Evolutionary conservation across 257 asterid species (phyloP).

Genomic region (Nicotiana otophora): DNA sequence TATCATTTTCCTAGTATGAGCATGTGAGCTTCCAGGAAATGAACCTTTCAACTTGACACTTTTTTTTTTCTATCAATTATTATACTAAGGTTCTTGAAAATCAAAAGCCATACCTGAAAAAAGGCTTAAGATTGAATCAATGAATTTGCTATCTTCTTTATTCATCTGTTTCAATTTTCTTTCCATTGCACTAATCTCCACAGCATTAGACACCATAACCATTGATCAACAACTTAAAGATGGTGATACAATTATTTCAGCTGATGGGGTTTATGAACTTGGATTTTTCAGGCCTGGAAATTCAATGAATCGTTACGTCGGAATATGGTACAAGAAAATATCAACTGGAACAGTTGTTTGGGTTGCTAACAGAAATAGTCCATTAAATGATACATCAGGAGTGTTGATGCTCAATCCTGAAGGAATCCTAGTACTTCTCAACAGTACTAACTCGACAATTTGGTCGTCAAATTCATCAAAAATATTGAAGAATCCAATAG

Average conservation of each 20-base stretch:
- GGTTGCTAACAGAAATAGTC: slow-evolving; percentile 31
- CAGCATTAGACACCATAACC: slow-evolving; percentile 7
- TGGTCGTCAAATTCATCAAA: slow-evolving; percentile 21
- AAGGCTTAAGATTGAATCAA: not conserved
- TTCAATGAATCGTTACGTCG: slow-evolving; percentile 24
- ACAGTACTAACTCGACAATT: slow-evolving; percentile 5
- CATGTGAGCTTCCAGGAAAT: not conserved
- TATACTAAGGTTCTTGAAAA: not conserved
- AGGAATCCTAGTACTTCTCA: slow-evolving; percentile 18
- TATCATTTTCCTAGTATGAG: not conserved
- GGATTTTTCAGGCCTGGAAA: slow-evolving; percentile 17
- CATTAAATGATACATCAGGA: slow-evolving; percentile 19
- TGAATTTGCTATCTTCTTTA: not conserved
- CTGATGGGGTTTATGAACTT: slow-evolving; percentile 10
- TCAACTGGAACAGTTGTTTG: slow-evolving; percentile 18
- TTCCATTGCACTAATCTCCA: not conserved
- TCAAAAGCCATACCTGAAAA: not conserved
- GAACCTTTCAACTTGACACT: not conserved
- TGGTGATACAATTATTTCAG: slow-evolving; percentile 8
- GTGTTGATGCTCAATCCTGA: slow-evolving; percentile 9
- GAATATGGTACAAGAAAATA: slow-evolving; percentile 34
- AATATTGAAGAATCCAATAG: slow-evolving; percentile 10
- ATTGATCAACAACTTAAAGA: not conserved
- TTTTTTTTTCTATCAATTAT: not conserved
- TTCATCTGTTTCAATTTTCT: slow-evolving; percentile 6